phyloP scores from a whole-genome alignment of 805 yeast species.

The Komagataella phaffii region DNA sequence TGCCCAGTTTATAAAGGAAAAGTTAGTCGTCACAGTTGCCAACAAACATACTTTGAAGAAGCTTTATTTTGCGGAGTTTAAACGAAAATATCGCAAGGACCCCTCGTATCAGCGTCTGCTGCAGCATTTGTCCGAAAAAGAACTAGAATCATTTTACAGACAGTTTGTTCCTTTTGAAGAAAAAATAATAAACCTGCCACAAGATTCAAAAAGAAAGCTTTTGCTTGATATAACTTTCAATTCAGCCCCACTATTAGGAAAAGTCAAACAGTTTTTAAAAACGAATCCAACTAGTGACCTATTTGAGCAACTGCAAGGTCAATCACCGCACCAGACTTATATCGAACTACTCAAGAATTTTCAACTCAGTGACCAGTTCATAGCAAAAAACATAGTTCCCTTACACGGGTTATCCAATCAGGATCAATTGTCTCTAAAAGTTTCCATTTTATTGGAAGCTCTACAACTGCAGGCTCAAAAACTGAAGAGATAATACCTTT shows the following conservation, averaged over 20 bases:
- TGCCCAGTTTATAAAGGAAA: conserved; percentile 2
- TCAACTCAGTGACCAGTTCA: background rate
- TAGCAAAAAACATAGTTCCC: background rate
- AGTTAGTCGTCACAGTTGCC: conserved; percentile 2
- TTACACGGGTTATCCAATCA: background rate
- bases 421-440: background rate
- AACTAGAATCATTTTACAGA: conserved; percentile 8
- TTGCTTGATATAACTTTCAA: background rate
- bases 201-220: background rate
- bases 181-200: background rate
- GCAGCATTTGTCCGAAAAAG: conserved; percentile 4
- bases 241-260: background rate
- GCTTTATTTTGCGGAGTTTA: conserved; percentile 15
- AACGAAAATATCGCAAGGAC: conserved; percentile 8
- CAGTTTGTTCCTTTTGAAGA: conserved; percentile 3
- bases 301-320: background rate
- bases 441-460: background rate
- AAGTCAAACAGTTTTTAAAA: background rate
- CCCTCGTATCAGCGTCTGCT: conserved; percentile 5
- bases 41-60: conserved; percentile 4
- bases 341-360: background rate
- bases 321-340: background rate
- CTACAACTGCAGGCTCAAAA: background rate
- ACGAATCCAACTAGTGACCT: background rate
- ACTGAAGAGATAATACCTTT: background rate